These are phyloP conservation scores for Thermothielavioides terrestris DNA, from an alignment of 495 filamentous ascomycete species.

Conservation along the genomic window DNA sequence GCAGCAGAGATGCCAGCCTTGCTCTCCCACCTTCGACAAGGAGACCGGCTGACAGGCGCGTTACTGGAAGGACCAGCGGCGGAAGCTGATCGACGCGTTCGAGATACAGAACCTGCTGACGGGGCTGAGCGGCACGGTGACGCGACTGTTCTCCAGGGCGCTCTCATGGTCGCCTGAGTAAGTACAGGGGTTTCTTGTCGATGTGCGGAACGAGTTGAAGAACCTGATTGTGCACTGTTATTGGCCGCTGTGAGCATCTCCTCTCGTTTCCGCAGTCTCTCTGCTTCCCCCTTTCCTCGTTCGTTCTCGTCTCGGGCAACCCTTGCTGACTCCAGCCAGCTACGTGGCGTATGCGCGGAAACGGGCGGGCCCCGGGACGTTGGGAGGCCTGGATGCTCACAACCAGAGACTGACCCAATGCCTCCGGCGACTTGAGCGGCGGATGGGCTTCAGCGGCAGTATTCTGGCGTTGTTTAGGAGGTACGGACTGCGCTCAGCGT, in stretches of 20 bases:
- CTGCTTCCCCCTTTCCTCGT: neutral
- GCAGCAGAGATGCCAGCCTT: too few species aligned
- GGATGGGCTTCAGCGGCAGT: too few species aligned
- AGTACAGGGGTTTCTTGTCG: conserved; percentile 44
- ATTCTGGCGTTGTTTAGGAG: too few species aligned
- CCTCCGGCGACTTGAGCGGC: too few species aligned
- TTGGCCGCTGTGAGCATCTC: conserved; percentile 24
- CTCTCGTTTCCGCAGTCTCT: neutral
- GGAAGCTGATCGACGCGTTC: conserved; percentile 44
- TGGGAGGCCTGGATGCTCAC: neutral
- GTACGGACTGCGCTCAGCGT: too few species aligned
- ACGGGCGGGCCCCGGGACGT: neutral
- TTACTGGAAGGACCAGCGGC: conserved; percentile 34
- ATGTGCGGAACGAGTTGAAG: conserved; percentile 45
- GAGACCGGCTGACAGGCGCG: too few species aligned
- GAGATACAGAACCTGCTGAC: conserved; percentile 27
- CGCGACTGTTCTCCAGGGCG: conserved; percentile 42
- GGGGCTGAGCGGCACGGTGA: conserved; percentile 42
- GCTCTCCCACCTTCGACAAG: too few species aligned
- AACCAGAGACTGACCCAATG: too few species aligned
- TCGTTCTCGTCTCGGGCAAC: too few species aligned
- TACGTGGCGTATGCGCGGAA: conserved; percentile 24
- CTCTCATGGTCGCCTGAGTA: conserved; percentile 41
- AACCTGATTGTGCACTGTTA: conserved; percentile 44
- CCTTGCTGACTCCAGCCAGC: neutral